Evolutionary conservation across 1,139 yeast genomes (phyloP).

Genomic region (Nakaseomyces kungkrabaensis): DNA sequence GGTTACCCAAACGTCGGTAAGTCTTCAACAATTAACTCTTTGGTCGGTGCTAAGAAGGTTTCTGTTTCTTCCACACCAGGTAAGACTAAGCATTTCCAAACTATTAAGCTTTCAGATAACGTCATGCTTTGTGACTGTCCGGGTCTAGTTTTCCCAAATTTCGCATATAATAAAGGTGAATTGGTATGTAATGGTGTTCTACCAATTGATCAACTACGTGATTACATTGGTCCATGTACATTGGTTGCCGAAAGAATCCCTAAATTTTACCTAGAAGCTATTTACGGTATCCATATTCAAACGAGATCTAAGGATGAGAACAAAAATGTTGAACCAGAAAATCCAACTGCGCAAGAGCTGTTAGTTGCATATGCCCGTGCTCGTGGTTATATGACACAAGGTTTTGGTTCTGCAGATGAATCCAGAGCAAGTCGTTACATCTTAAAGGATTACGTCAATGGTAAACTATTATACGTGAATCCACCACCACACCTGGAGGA

Average conservation of each 20-base stretch:
- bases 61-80: slow-evolving; percentile 98
- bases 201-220: slow-evolving; percentile 94
- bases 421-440: slow-evolving; percentile 89
- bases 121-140: slow-evolving; percentile 97
- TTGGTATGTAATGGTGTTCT: slow-evolving; percentile 95
- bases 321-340: slow-evolving; percentile 33
- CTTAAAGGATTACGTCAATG: slow-evolving; percentile 89
- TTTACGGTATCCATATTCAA: slow-evolving; percentile 85
- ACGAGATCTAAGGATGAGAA: slow-evolving; percentile 65
- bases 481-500: slow-evolving; percentile 70
- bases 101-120: slow-evolving; percentile 73
- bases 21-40: slow-evolving; percentile 89
- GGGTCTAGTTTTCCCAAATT: slow-evolving; percentile 96
- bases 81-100: slow-evolving; percentile 97
- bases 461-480: slow-evolving; percentile 71
- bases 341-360: slow-evolving; percentile 82
- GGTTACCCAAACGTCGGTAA: slow-evolving; percentile 98
- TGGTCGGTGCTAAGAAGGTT: slow-evolving; percentile 92
- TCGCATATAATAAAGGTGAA: slow-evolving; percentile 94
- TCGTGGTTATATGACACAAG: slow-evolving; percentile 95
- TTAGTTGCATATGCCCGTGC: slow-evolving; percentile 92
- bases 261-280: slow-evolving; percentile 76
- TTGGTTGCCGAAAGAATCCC: slow-evolving; percentile 85
- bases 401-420: slow-evolving; percentile 95
- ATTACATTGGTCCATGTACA: slow-evolving; percentile 83